Percentiles rank a stretch among this genome's conserved stretches.
Evolutionary conservation across 257 asterid species (phyloP).

Genomic region (Jacaranda copaia): DNA sequence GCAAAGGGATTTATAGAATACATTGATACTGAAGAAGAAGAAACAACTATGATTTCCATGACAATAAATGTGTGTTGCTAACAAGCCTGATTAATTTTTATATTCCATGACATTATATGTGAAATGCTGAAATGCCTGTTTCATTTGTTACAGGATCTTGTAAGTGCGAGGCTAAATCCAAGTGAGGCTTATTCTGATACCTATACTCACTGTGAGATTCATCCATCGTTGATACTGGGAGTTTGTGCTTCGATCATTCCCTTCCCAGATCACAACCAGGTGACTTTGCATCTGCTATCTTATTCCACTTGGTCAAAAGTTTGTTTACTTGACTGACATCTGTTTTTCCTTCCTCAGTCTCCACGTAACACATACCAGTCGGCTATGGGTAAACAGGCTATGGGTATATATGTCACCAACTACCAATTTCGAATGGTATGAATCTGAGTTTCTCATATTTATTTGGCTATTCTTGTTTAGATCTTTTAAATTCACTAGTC

Average conservation of each 20-base stretch:
- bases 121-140: conserved; percentile 40
- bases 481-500: conserved; percentile 14
- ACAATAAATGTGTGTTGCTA: conserved; percentile 75
- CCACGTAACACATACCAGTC: conserved; percentile 99
- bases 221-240: conserved; percentile 92
- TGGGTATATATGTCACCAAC: conserved; percentile 97
- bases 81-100: conserved; percentile 21
- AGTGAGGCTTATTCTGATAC: conserved; percentile 91
- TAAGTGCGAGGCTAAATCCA: conserved; percentile 72
- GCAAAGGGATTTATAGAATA: conserved; percentile 90
- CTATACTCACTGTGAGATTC: conserved; percentile 96
- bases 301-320: conserved; percentile 12
- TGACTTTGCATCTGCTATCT: conserved; percentile 31
- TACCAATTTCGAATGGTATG: conserved; percentile 96
- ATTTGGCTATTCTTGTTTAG: conserved; percentile 16
- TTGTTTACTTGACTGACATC: conserved; percentile 37
- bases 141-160: conserved; percentile 68
- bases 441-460: conserved; percentile 24
- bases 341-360: conserved; percentile 62
- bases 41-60: conserved; percentile 99
- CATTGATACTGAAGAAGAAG: conserved; percentile 96
- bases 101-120: background rate
- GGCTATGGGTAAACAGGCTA: conserved; percentile 99
- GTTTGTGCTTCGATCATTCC: conserved; percentile 99
- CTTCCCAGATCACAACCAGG: conserved; percentile 99